phyloP scores from a whole-genome alignment of 805 yeast species.

The Monosporozyma servazzii region DNA sequence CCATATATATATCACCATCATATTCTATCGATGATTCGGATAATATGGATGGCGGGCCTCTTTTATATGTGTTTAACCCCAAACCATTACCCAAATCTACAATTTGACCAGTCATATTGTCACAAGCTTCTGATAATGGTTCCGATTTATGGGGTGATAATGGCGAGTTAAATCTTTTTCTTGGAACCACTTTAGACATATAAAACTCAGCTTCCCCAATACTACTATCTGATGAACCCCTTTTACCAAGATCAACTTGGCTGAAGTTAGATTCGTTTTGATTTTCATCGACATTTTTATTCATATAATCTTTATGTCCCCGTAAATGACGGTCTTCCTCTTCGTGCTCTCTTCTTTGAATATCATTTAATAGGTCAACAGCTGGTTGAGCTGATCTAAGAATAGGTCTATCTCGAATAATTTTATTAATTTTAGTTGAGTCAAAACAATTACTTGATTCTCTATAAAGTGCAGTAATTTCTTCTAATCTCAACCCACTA shows the following conservation, averaged over 20 bases:
- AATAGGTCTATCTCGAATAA: constrained; percentile 13
- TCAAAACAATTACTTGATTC: constrained; percentile 48
- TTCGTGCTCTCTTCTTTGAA: constrained; percentile 2
- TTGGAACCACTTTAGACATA: not conserved
- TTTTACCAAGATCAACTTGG: not conserved
- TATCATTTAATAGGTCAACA: constrained; percentile 6
- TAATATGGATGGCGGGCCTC: constrained; percentile 34
- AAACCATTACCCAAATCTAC: constrained; percentile 31
- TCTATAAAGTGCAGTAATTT: constrained; percentile 65
- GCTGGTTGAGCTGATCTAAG: constrained; percentile 1
- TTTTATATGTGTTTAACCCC: constrained; percentile 29
- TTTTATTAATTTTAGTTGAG: constrained; percentile 37
- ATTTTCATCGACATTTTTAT: not conserved
- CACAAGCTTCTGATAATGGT: not conserved
- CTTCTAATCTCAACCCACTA: constrained; percentile 70
- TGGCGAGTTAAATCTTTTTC: not conserved
- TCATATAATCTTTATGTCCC: not conserved
- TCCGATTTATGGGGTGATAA: not conserved
- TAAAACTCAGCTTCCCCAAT: not conserved
- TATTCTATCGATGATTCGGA: constrained; percentile 29
- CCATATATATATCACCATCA: constrained; percentile 4
- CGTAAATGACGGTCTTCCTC: not conserved
- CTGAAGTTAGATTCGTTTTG: not conserved
- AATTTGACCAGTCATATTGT: constrained; percentile 8
- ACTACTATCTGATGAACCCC: not conserved